Conservation (phyloP, 768 basidiomycete genomes). For the Melanogaster broomeanus region DNA sequence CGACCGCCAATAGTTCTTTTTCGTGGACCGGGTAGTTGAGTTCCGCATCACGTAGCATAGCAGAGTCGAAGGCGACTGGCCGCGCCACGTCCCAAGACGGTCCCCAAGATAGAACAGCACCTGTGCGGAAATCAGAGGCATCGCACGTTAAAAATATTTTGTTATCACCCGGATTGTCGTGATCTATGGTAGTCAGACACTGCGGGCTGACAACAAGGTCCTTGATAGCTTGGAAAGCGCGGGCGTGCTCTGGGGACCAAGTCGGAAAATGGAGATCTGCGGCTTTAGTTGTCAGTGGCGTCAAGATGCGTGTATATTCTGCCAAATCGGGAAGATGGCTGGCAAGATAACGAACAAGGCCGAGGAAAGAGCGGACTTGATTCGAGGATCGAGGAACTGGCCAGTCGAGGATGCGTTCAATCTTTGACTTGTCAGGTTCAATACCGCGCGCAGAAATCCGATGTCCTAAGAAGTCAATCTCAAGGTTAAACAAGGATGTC, state of each 20-base stretch:
- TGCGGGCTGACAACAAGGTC: slow-evolving; percentile 17
- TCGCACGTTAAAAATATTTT: slow-evolving; percentile 14
- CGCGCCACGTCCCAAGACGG: not conserved
- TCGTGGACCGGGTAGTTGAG: slow-evolving; percentile 41
- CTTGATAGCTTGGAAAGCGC: slow-evolving; percentile 25
- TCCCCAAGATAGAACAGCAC: not conserved
- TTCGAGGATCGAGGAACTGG: no score
- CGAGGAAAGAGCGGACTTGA: no score
- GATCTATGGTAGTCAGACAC: slow-evolving; percentile 35
- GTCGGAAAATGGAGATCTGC: no score
- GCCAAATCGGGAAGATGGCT: no score
- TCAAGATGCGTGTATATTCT: no score
- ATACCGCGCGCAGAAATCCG: not conserved
- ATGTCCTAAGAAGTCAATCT: slow-evolving; percentile 1
- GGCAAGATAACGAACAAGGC: no score
- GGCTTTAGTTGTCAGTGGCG: no score
- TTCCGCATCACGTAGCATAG: slow-evolving; percentile 5
- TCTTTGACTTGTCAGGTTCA: not conserved
- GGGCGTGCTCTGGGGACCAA: no score
- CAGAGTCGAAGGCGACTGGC: slow-evolving; percentile 6
- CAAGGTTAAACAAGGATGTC: not conserved
- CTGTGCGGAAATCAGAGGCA: not conserved
- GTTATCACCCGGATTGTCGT: slow-evolving; percentile 23
- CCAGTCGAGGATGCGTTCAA: no score
- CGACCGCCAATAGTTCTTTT: slow-evolving; percentile 40